phyloP scores from a whole-genome alignment of 805 yeast species.

The Candida sakaeoensis region DNA sequence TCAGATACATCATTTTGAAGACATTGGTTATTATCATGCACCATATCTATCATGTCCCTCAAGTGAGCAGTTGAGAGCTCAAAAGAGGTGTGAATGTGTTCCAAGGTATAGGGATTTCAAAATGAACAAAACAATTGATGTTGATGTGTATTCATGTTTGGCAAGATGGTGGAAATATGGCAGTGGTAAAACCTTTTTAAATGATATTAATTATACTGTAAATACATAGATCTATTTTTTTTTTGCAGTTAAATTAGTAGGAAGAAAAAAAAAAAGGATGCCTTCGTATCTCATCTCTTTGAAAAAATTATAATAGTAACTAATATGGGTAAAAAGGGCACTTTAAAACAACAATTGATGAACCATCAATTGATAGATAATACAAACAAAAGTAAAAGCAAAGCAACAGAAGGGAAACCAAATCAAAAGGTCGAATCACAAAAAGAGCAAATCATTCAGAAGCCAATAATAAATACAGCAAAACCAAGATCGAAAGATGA shows the following conservation, averaged over 20 bases:
- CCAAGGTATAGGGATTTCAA: slow-evolving; percentile 16
- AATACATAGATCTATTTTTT: neutral
- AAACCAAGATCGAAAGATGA: slow-evolving; percentile 16
- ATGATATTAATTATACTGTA: slow-evolving; percentile 30
- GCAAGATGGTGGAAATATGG: slow-evolving; percentile 75
- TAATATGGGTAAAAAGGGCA: slow-evolving; percentile 17
- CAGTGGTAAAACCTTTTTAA: slow-evolving; percentile 54
- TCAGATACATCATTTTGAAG: slow-evolving; percentile 42
- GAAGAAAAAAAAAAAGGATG: neutral
- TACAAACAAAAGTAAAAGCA: slow-evolving; percentile 22
- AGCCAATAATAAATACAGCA: slow-evolving; percentile 11
- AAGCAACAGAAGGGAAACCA: slow-evolving; percentile 14
- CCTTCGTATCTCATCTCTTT: slow-evolving; percentile 6
- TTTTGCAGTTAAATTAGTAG: slow-evolving; percentile 5
- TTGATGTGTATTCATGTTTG: slow-evolving; percentile 59
- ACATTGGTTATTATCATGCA: slow-evolving; percentile 41
- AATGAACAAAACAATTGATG: slow-evolving; percentile 27
- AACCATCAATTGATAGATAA: slow-evolving; percentile 22
- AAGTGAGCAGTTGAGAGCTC: slow-evolving; percentile 26
- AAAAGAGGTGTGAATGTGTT: slow-evolving; percentile 38
- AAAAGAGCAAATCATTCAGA: slow-evolving; percentile 6
- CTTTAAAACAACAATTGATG: slow-evolving; percentile 30
- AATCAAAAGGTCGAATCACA: slow-evolving; percentile 11
- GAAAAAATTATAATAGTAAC: neutral
- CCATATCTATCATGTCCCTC: slow-evolving; percentile 42